Evolutionary conservation across 73 alveolate genomes (phyloP).

Genomic region (Diophrys appendiculata): DNA sequence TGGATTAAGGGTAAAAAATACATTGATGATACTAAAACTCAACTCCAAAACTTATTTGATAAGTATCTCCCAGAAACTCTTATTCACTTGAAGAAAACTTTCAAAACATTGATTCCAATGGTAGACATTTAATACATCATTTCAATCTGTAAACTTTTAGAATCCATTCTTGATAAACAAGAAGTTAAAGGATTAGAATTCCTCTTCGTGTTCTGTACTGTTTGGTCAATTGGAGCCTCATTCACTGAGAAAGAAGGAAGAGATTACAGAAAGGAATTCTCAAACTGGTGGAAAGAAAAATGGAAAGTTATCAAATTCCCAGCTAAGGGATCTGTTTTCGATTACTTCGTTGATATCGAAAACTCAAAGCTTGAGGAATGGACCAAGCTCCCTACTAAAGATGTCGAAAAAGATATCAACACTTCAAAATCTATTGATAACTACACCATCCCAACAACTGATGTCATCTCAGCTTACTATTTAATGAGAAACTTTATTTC

Average conservation of each 20-base stretch:
- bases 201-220: constrained; percentile 97
- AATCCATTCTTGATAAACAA: constrained; percentile 90
- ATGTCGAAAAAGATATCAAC: constrained; percentile 65
- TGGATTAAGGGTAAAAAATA: constrained; percentile 65
- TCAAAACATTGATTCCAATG: constrained; percentile 89
- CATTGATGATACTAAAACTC: constrained; percentile 66
- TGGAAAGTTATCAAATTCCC: constrained; percentile 99
- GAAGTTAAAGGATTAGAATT: constrained; percentile 93
- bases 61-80: constrained; percentile 86
- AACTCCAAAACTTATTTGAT: constrained; percentile 74
- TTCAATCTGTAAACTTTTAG: constrained; percentile 92
- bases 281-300: constrained; percentile 99
- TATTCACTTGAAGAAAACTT: constrained; percentile 76
- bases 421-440: constrained; percentile 81
- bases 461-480: constrained; percentile 90
- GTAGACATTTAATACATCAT: constrained; percentile 91
- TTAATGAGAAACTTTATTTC: constrained; percentile 82
- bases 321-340: constrained; percentile 99
- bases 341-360: constrained; percentile 95
- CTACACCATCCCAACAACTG: constrained; percentile 98
- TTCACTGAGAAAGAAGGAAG: constrained; percentile 98
- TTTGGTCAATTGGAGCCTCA: constrained; percentile 99
- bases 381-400: constrained; percentile 89
- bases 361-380: constrained; percentile 97
- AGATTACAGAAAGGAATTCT: constrained; percentile 98